A percentile compares a stretch with the other conserved stretches of the same genome.
phyloP scores from a whole-genome alignment of 2,329 filamentous ascomycete genomes.

The Metarhizium sp. region DNA sequence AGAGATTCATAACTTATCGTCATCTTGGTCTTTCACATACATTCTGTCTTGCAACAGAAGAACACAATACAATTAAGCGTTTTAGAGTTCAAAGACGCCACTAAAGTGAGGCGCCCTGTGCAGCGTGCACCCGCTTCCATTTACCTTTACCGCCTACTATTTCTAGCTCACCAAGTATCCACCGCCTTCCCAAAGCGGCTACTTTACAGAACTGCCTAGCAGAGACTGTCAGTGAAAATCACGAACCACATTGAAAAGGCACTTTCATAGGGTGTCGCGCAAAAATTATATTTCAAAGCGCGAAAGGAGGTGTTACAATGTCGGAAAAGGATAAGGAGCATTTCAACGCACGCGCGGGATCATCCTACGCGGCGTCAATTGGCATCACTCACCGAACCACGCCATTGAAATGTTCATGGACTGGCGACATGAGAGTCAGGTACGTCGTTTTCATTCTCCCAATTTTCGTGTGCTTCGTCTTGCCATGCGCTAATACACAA shows the following conservation, averaged over 20 bases:
- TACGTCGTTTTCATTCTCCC: slow-evolving; percentile 10
- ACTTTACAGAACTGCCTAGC: not conserved
- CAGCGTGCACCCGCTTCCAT: too few relatives aligned
- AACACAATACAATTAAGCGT: too few relatives aligned
- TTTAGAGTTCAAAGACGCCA: too few relatives aligned
- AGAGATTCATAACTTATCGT: too few relatives aligned
- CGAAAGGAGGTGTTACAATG: slow-evolving; percentile 14
- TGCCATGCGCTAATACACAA: not conserved
- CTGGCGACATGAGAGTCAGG: slow-evolving; percentile 30
- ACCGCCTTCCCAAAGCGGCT: not conserved
- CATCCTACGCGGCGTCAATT: slow-evolving; percentile 24
- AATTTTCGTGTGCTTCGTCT: not conserved
- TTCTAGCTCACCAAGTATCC: not conserved
- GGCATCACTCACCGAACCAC: slow-evolving; percentile 32
- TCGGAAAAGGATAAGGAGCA: slow-evolving; percentile 19
- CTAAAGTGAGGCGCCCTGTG: too few relatives aligned
- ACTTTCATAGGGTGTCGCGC: too few relatives aligned
- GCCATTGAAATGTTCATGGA: slow-evolving; percentile 27
- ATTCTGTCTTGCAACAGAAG: too few relatives aligned
- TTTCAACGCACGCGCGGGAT: slow-evolving; percentile 19
- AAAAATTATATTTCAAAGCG: not conserved
- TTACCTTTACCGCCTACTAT: not conserved
- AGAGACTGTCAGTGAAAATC: slow-evolving; percentile 1
- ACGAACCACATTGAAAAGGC: not conserved
- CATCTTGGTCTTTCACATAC: too few relatives aligned